Percentiles rank a stretch among this genome's conserved stretches.
phyloP scores from a whole-genome alignment of 331 rosid genomes.

The Malus hybrid region DNA sequence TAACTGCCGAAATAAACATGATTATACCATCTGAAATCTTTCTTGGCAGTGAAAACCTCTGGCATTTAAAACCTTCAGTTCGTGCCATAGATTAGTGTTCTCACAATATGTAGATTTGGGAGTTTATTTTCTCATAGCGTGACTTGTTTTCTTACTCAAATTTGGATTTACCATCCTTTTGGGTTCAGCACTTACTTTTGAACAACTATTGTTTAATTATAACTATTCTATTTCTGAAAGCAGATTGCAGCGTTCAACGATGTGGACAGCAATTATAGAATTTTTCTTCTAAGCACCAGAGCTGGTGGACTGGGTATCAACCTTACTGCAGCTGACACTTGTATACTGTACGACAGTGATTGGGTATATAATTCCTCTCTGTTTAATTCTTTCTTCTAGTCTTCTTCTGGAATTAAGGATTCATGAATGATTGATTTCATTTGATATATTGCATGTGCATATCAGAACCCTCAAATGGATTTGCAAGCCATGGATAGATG shows the following conservation, averaged over 20 bases:
- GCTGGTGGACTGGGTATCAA: slow-evolving; percentile 99
- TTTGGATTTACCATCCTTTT: neutral
- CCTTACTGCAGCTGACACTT: slow-evolving; percentile 97
- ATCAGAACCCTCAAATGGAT: slow-evolving; percentile 96
- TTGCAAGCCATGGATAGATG: slow-evolving; percentile 99
- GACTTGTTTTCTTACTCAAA: neutral
- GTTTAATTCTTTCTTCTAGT: neutral
- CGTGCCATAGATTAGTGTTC: neutral
- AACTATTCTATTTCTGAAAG: slow-evolving; percentile 3
- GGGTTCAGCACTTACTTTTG: neutral
- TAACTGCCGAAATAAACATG: neutral
- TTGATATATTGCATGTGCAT: slow-evolving; percentile 5
- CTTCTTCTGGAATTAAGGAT: neutral
- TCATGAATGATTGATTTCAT: neutral
- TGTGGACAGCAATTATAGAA: slow-evolving; percentile 43
- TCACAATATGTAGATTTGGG: neutral
- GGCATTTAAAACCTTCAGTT: neutral
- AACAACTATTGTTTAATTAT: neutral
- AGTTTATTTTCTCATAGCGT: neutral
- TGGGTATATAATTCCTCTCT: slow-evolving; percentile 51
- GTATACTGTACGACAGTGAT: slow-evolving; percentile 95
- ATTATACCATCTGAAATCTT: neutral
- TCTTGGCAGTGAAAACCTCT: neutral
- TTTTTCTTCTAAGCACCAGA: slow-evolving; percentile 87
- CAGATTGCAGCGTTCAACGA: slow-evolving; percentile 83